phyloP scores from a whole-genome alignment of 768 basidiomycete genomes.

The Podaxis pistillaris region DNA sequence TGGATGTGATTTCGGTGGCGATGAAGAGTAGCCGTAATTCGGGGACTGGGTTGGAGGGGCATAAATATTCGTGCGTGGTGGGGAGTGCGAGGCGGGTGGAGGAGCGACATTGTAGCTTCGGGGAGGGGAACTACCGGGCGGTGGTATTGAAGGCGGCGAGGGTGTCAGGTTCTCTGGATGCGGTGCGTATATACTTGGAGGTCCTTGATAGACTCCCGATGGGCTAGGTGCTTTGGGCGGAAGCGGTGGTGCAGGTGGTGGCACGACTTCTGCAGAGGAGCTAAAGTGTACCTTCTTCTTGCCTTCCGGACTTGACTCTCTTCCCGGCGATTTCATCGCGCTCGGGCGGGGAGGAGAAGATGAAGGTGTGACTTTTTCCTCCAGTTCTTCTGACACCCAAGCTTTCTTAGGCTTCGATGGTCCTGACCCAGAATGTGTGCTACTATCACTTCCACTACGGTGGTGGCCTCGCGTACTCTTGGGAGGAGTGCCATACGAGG shows the following conservation, averaged over 20 bases:
- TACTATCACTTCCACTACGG: constrained; percentile 28
- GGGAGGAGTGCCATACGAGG: constrained; percentile 16
- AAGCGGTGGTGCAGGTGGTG: constrained; percentile 19
- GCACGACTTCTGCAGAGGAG: constrained; percentile 38
- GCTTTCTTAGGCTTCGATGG: constrained; percentile 24
- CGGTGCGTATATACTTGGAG: constrained; percentile 16
- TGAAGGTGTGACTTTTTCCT: constrained; percentile 22
- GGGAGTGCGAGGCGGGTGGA: constrained; percentile 15
- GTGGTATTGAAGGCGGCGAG: constrained; percentile 5
- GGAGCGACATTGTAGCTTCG: constrained; percentile 15
- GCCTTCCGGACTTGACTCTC: constrained; percentile 30
- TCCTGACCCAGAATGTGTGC: constrained; percentile 22
- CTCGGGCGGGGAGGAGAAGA: constrained; percentile 17
- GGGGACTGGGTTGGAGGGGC: neutral
- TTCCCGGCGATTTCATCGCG: constrained; percentile 12
- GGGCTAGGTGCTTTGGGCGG: constrained; percentile 21
- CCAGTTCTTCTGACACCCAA: constrained; percentile 44
- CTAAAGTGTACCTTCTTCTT: constrained; percentile 51
- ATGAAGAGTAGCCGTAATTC: neutral
- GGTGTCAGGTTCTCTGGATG: constrained; percentile 17
- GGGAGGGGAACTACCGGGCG: neutral
- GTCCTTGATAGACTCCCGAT: constrained; percentile 19
- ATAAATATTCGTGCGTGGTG: constrained; percentile 4
- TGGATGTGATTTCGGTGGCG: constrained; percentile 8
- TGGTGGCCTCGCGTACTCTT: constrained; percentile 12